Evolutionary conservation across 2,329 filamentous ascomycete species (phyloP), one percentile per base, ranked within the genome.

Genomic region (Trichoderma sp.): DNA sequence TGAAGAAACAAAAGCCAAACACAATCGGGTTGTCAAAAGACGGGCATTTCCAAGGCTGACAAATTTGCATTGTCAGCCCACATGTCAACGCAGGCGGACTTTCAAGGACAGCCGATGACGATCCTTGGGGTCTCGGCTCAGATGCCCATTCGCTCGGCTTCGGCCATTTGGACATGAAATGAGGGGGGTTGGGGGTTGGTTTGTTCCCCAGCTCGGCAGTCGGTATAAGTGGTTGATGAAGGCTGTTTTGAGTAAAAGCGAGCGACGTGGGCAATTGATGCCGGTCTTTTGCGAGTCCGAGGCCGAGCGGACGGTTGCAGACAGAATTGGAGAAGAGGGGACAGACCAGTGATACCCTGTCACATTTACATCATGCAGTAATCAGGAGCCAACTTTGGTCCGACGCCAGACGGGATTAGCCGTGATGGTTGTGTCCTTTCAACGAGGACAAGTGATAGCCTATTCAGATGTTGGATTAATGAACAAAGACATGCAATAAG

Each of bases 291-390:
- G 14, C 39, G 28, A 44, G 21, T 21, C 47, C 24, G 45, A 41
- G 19, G 30, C 28, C 19, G 34, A 39, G 34, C 3, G 28, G 1
- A 7, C 28, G 48, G 19, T 48, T 50, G 56, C 28, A 34, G 21
- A 47, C 43, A 21, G 47, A 24, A 9, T 47, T 30, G 34, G 30
- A 48, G 47, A 28, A 26, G 12, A 26, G 21, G 47, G 47, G 21
- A 26, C 10, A 21, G 14, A n/a, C 6, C 9, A 43, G 28, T 30
- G 9, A 10, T 34, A 10, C 9, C 7, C 30, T 62, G 59, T 63
- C 60, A 63, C 60, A 17, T 63, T 63, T 63, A 63, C 60, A 63
- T 63, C 60, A 63, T 63, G n/a, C n/a, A 15, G 15, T 34, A 47
- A 45, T 45, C 19, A n/a, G 14, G 34, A 39, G 34, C 34, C 34